phyloP scores from a whole-genome alignment of 108 stramenopile species.

The Skeletonema tropicum region DNA sequence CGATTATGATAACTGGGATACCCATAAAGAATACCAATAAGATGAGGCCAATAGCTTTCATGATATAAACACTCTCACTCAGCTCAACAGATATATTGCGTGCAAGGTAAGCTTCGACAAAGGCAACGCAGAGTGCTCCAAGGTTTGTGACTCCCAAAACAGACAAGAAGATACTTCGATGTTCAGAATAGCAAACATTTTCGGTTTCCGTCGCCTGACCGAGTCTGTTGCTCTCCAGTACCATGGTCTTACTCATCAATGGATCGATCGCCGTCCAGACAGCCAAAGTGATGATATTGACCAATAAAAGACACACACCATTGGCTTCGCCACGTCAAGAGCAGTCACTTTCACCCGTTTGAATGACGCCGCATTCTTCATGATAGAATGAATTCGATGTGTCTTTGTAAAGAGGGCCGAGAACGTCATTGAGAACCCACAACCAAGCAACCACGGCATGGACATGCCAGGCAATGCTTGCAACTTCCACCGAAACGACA shows the following conservation, averaged over 20 bases:
- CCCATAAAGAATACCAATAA: slow-evolving; percentile 26
- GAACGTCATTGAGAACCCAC: slow-evolving; percentile 30
- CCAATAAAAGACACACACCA: slow-evolving; percentile 31
- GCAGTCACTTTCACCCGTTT: slow-evolving; percentile 56
- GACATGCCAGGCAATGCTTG: slow-evolving; percentile 27
- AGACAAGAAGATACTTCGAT: slow-evolving; percentile 27
- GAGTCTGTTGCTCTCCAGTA: not conserved
- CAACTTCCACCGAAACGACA: slow-evolving; percentile 10
- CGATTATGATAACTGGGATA: slow-evolving; percentile 28
- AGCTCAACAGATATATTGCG: slow-evolving; percentile 41
- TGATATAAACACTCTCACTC: slow-evolving; percentile 34
- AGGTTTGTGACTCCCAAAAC: slow-evolving; percentile 40
- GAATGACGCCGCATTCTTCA: no score
- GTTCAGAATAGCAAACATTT: slow-evolving; percentile 40
- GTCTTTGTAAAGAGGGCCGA: slow-evolving; percentile 32
- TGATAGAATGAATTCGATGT: slow-evolving; percentile 10
- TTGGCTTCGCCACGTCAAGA: slow-evolving; percentile 54
- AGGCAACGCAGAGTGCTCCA: slow-evolving; percentile 36
- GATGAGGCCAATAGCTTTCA: slow-evolving; percentile 14
- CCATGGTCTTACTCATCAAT: not conserved
- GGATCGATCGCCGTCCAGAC: slow-evolving; percentile 44
- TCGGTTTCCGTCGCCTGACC: slow-evolving; percentile 16
- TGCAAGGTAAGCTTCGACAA: slow-evolving; percentile 47
- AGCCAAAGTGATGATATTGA: slow-evolving; percentile 46
- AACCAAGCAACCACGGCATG: slow-evolving; percentile 25